Evolutionary conservation across 495 filamentous ascomycete genomes (phyloP), one percentile per base, ranked within the genome.

Genomic region (Jackrogersella minutella): DNA sequence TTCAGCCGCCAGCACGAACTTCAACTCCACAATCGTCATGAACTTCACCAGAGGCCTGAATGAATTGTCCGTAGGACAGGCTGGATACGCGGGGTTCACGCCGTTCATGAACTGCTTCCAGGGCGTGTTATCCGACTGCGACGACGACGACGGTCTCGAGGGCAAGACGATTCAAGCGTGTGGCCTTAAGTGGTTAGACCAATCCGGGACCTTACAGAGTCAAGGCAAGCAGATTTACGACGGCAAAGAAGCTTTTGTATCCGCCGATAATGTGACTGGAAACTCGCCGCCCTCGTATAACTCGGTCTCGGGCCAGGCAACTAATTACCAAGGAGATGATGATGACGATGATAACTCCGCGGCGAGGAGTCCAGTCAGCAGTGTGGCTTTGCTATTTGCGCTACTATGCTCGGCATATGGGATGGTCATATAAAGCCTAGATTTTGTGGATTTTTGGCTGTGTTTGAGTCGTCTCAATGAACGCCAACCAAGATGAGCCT

Each of bases 1-100:
- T 11, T 19, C 58, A 5, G 16, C 30, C 16, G 19, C 28, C 17
- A 16, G 5, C n/a, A 53, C 37, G 1, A 44, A 62, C 49, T 62
- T 62, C 37, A 53, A 62, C 49, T 22, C 28, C 3, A 62, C 58
- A 2, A 37, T 62, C 28, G 58, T 62, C 47, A 46, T 62, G 37
- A 54, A 62, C 58, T 44, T 33, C 58, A 62, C 58, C 6, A 14
- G 19, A 5, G 6, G 2, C 22, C 8, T 31, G 14, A 41, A 7
- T 1, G 37, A 40, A 11, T 2, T 36, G 0, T 2, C 17, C 8
- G 28, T 53, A 5, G 58, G 47, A 6, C 2, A 44, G 7, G 26
- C 8, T 14, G 58, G 58, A n/a, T 36, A 62, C 37, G 30, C 17
- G 11, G 49, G 26, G 5, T 53, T 62, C 30, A 62, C 49, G 49